A percentile compares a stretch with the other conserved stretches of the same genome.
Evolutionary conservation across 192 early-diverging fungal species (phyloP).

Genomic region (Gamsiella multidivaricata): DNA sequence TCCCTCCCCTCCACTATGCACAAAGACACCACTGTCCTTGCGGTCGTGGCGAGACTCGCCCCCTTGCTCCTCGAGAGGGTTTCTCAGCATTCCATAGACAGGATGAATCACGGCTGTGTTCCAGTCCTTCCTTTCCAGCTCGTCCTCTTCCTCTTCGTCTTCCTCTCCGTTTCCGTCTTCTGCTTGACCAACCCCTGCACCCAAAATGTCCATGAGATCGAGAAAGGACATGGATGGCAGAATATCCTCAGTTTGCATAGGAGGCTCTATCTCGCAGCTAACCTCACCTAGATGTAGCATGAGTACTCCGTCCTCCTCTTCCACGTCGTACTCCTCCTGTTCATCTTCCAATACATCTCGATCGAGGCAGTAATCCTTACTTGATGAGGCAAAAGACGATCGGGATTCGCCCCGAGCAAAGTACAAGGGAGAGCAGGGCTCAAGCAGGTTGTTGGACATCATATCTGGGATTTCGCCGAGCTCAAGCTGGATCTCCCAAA

Average conservation of each 20-base stretch:
- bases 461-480: conserved; percentile 43
- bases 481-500: conserved; percentile 47
- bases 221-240: not conserved
- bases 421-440: conserved; percentile 6
- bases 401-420: not conserved
- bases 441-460: conserved; percentile 39
- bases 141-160: not conserved
- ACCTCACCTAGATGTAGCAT: conserved; percentile 2
- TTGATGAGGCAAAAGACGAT: not conserved
- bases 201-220: not conserved
- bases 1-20: conserved; percentile 3
- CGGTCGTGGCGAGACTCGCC: conserved; percentile 22
- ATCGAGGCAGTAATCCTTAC: not conserved
- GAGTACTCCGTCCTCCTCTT: not conserved
- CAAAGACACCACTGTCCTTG: conserved; percentile 43
- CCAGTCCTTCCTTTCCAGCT: not conserved
- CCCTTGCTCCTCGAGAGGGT: not conserved
- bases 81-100: conserved; percentile 13
- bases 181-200: conserved; percentile 1
- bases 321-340: not conserved
- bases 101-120: not conserved
- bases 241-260: not conserved
- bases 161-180: conserved; percentile 2
- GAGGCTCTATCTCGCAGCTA: conserved; percentile 9
- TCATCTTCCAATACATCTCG: not conserved